Conservation (phyloP, 768 basidiomycete genomes). For the Trametes cingulata region DNA sequence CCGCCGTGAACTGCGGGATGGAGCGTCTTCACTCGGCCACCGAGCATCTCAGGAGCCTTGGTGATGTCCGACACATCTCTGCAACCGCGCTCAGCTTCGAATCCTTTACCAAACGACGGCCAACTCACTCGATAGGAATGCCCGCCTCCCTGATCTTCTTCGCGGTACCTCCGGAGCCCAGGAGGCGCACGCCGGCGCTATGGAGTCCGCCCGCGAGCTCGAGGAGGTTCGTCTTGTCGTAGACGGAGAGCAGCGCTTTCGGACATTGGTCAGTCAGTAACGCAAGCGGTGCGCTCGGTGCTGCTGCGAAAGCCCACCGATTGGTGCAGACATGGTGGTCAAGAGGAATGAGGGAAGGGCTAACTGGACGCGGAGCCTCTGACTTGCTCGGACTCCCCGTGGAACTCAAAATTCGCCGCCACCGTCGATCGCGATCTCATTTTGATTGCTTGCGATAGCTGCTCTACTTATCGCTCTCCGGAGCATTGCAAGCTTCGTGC, state of each 20-base stretch:
- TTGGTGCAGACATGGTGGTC: constrained; percentile 35
- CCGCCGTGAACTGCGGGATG: constrained; percentile 98
- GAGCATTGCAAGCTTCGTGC: not conserved
- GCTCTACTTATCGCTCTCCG: not conserved
- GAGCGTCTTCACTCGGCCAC: constrained; percentile 96
- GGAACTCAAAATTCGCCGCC: constrained; percentile 12
- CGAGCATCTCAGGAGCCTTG: constrained; percentile 98
- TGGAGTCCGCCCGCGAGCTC: constrained; percentile 87
- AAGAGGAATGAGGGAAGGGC: not conserved
- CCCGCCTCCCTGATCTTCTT: constrained; percentile 96
- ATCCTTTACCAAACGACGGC: not conserved
- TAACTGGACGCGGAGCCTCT: not conserved
- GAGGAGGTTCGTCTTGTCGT: constrained; percentile 90
- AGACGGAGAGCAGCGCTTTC: constrained; percentile 89
- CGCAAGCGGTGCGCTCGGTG: not conserved
- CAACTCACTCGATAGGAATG: constrained; percentile 81
- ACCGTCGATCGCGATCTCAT: constrained; percentile 11
- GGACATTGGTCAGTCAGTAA: constrained; percentile 8
- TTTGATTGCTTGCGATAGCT: constrained; percentile 4
- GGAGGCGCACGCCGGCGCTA: constrained; percentile 77
- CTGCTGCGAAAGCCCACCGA: constrained; percentile 28
- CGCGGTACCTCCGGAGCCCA: constrained; percentile 97
- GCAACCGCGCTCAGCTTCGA: not conserved
- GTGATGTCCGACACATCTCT: constrained; percentile 98
- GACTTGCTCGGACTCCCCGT: not conserved